Base-by-base conservation (phyloP, 2,329 filamentous ascomycete species). In the Coleophoma eucalyptorum region DNA sequence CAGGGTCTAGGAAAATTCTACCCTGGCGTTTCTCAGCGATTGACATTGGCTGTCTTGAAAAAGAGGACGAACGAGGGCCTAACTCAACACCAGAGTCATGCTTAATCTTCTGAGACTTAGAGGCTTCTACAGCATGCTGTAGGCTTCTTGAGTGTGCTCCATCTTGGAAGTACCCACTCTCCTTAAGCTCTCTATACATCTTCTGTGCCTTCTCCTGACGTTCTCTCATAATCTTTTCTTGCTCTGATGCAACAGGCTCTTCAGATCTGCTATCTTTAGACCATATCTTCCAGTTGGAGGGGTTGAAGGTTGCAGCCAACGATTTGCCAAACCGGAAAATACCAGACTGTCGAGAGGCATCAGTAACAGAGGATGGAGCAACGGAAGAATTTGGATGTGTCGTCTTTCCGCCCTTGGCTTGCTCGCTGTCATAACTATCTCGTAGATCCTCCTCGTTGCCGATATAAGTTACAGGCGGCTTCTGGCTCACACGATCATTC, bases 401-500 rank as follows among this genome's bases (percentile, higher is more conserved):
- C 21, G 55, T 51, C 32, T 56, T 58, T 16, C 55, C 53, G 16
- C 35, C 50, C 10, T 54, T 49, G 10, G 45, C 43, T 40, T 46
- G 35, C 15, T 54, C 50, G 33, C 46, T 44, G 10, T 56, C 53
- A 44, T 53, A 57, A 40, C 50, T 47, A 35, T 60, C 51, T 10
- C 51, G 49, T 21, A 53, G 21, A 18, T 58, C 55, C 13, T 62
- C 56, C 31, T 65, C 58, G 12, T 48, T 41, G 32, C 52, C 63
- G 8, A 64, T 49, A 35, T 63, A 67, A 40, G 58, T 50, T 33
- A 48, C 46, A 11, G 65, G 64, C 26, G 90, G 90, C 52, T 77
- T 80, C 52, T 82, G 78, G 62, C 87, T 92, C 32, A 81, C 75
- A 57, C 88, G 84, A 68, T 95, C 89, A 63, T 86, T 90, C 89